phyloP scores from a whole-genome alignment of 2,329 filamentous ascomycete species.

The Aspergillus sp. region DNA sequence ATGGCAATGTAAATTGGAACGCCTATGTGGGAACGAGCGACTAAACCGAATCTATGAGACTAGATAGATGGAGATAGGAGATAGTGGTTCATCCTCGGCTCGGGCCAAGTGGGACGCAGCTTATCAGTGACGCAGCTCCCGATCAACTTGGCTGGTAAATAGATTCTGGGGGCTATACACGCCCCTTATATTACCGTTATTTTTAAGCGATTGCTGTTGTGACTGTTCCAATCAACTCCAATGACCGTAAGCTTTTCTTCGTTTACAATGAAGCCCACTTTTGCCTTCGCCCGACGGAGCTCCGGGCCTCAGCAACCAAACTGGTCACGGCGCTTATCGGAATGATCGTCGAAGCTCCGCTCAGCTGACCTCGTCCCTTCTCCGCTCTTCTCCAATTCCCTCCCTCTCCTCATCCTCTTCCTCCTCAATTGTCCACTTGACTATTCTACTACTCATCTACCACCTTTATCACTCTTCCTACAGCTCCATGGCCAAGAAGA shows the following conservation, averaged over 20 bases:
- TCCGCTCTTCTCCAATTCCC: conserved; percentile 7
- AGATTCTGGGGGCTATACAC: background rate
- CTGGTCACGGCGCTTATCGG: background rate
- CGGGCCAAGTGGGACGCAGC: background rate
- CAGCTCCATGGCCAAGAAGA: conserved; percentile 36
- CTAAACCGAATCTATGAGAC: background rate
- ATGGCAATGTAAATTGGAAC: conserved; percentile 39
- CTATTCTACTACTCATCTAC: background rate
- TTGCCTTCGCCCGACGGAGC: background rate
- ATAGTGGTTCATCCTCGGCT: background rate
- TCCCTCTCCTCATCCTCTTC: conserved; percentile 8
- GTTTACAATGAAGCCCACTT: background rate
- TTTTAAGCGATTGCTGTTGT: no score
- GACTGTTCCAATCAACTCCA: no score
- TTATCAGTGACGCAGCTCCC: background rate
- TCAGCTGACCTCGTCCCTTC: background rate
- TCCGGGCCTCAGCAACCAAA: background rate
- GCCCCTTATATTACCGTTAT: no score
- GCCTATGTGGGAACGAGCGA: conserved; percentile 38
- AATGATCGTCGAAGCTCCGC: background rate
- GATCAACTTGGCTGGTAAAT: background rate
- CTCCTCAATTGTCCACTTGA: background rate
- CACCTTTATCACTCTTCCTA: background rate
- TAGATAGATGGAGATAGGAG: no score
- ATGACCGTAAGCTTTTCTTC: no score